phyloP scores from a whole-genome alignment of 768 basidiomycete genomes.

The Holtermannia corniformis region DNA sequence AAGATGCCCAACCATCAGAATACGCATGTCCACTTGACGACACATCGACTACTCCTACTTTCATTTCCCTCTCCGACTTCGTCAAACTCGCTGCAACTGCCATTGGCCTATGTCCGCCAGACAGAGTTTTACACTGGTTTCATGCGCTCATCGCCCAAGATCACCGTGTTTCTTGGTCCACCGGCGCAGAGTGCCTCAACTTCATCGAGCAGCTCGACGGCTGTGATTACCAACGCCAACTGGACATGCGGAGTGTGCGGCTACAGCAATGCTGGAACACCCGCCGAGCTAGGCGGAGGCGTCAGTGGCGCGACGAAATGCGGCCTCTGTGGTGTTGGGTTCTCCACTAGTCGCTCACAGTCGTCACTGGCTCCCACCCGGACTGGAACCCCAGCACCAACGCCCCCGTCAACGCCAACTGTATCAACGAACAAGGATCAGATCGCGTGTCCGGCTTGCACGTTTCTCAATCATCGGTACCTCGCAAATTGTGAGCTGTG shows the following conservation, averaged over 20 bases:
- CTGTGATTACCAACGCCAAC: neutral
- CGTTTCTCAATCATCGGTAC: slow-evolving; percentile 78
- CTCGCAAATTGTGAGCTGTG: slow-evolving; percentile 77
- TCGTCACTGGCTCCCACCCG: slow-evolving; percentile 2
- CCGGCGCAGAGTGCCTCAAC: neutral
- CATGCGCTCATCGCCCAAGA: slow-evolving; percentile 78
- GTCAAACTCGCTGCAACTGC: slow-evolving; percentile 55
- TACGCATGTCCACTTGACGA: slow-evolving; percentile 63
- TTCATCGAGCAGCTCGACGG: neutral
- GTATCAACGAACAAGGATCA: slow-evolving; percentile 2
- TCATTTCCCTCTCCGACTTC: slow-evolving; percentile 8
- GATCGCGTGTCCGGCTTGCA: slow-evolving; percentile 74
- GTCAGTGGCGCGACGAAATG: slow-evolving; percentile 44
- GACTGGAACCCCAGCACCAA: no score
- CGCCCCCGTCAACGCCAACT: slow-evolving; percentile 1
- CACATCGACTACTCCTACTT: slow-evolving; percentile 77
- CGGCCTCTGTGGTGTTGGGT: slow-evolving; percentile 65
- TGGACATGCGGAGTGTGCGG: slow-evolving; percentile 75
- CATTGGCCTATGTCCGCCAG: slow-evolving; percentile 56
- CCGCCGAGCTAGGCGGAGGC: slow-evolving; percentile 43
- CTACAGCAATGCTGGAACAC: slow-evolving; percentile 56
- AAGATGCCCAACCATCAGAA: slow-evolving; percentile 71
- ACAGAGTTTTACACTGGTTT: slow-evolving; percentile 86
- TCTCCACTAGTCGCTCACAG: neutral
- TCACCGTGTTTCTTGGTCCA: slow-evolving; percentile 58